phyloP scores from a whole-genome alignment of 441 rosid genomes.

The Adansonia madagascariensis region DNA sequence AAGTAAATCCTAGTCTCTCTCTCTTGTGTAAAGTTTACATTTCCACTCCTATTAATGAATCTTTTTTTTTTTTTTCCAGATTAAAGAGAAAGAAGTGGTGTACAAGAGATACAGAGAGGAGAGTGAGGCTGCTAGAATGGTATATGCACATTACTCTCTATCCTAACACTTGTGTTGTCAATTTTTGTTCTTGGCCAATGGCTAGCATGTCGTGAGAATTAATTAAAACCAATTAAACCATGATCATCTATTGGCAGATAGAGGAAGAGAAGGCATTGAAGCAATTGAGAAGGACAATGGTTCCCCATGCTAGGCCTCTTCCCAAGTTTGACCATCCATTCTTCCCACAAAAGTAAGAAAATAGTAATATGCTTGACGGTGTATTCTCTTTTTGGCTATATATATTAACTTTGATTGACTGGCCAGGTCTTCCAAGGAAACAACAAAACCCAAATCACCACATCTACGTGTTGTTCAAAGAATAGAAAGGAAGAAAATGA shows the following conservation, averaged over 20 bases:
- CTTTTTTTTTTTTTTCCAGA: constrained; percentile 43
- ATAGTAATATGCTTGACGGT: neutral
- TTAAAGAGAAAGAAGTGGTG: constrained; percentile 79
- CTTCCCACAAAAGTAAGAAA: constrained; percentile 76
- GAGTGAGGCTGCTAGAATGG: constrained; percentile 83
- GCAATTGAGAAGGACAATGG: constrained; percentile 88
- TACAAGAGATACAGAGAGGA: constrained; percentile 96
- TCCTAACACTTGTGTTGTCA: neutral
- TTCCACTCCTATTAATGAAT: neutral
- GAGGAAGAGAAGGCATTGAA: constrained; percentile 92
- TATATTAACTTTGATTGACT: neutral
- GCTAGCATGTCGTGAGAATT: neutral
- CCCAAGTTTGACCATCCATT: constrained; percentile 86
- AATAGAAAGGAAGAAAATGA: constrained; percentile 50
- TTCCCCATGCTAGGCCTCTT: constrained; percentile 85
- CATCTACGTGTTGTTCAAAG: constrained; percentile 61
- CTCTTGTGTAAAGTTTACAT: neutral
- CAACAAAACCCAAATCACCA: constrained; percentile 80
- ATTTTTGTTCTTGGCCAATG: neutral
- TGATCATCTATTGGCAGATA: constrained; percentile 38
- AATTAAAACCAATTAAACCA: neutral
- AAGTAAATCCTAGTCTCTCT: constrained; percentile 42
- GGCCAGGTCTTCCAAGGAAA: constrained; percentile 68
- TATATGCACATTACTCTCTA: constrained; percentile 30
- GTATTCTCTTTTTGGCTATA: no score